Base-by-base conservation (phyloP, 2,329 filamentous ascomycete species). In the Claviceps humidiphila region DNA sequence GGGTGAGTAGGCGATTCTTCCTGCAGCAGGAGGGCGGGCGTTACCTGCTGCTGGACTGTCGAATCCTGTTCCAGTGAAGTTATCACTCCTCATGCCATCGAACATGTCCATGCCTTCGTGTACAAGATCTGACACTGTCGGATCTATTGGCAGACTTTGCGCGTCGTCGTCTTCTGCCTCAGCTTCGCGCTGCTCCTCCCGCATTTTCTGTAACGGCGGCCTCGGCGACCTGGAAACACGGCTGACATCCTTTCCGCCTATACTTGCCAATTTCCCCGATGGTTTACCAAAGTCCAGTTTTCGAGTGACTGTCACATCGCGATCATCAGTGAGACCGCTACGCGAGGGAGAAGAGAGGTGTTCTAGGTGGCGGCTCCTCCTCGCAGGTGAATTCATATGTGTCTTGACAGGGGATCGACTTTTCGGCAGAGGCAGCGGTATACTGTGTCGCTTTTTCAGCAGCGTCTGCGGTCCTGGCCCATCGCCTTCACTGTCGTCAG, bases 391-490 rank as follows among this genome's bases (percentile, higher is more conserved):
- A 13, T 72, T 69, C 26, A 81, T 71, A 38, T 74, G 69, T 3
- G 82, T 83, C 65, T 85, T 86, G 51, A 77, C 72, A 1, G 84
- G 84, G 2, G 83, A 86, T 53, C 71, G 67, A 46, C 70, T 70
- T 50, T 70, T 72, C 42, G 74, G 73, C 9, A 75, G 57, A 58
- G 78, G 68, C 17, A 69, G 65, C 47, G 73, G 75, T 66, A 63
- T 68, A 68, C 59, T 73, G 67, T 68, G 74, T 68, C 64, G 80
- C 59, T 64, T 72, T 57, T 72, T 76, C 50, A 79, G 70, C 37
- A 77, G 64, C 3, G 77, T 76, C 38, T 70, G 70, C 11, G 77
- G 76, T 2, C 75, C 76, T n/a, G 75, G 72, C 9, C 76, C 77
- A 24, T 71, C 71, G 43, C 70, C 77, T 81, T 54, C 5, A n/a